phyloP scores from a whole-genome alignment of 1,139 yeast species.

The Torulaspora globosa region DNA sequence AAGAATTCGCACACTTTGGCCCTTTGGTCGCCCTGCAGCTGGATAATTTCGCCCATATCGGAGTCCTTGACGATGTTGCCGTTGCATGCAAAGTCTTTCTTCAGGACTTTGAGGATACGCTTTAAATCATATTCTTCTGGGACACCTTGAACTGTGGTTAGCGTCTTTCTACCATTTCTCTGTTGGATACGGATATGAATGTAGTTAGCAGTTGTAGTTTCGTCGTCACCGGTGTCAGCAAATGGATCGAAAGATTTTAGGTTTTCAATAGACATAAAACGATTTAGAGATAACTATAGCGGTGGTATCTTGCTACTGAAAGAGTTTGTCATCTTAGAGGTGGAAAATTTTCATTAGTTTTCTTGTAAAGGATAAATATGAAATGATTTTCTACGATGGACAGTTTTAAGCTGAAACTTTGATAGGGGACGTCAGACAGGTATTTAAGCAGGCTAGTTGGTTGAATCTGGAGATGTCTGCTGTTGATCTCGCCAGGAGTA shows the following conservation, averaged over 20 bases:
- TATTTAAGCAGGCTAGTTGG: background rate
- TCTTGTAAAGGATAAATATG: conserved; percentile 4
- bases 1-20: conserved; percentile 92
- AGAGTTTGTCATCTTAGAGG: background rate
- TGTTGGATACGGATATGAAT: conserved; percentile 99
- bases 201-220: conserved; percentile 91
- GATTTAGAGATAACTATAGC: conserved; percentile 1
- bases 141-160: conserved; percentile 97
- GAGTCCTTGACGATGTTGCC: conserved; percentile 97
- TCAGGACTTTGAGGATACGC: conserved; percentile 86
- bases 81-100: conserved; percentile 98
- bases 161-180: conserved; percentile 98
- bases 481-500: conserved; percentile 58
- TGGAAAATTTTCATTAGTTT: conserved; percentile 10
- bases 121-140: conserved; percentile 93
- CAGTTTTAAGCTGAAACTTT: background rate
- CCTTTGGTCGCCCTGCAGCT: conserved; percentile 98
- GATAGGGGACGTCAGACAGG: background rate
- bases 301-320: background rate
- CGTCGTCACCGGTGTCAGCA: conserved; percentile 99
- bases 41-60: conserved; percentile 95
- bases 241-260: conserved; percentile 97
- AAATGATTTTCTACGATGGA: conserved; percentile 1
- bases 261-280: conserved; percentile 75
- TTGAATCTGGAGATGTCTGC: conserved; percentile 7